Conservation (phyloP, 768 basidiomycete species). For the Naganishia kalamii region DNA sequence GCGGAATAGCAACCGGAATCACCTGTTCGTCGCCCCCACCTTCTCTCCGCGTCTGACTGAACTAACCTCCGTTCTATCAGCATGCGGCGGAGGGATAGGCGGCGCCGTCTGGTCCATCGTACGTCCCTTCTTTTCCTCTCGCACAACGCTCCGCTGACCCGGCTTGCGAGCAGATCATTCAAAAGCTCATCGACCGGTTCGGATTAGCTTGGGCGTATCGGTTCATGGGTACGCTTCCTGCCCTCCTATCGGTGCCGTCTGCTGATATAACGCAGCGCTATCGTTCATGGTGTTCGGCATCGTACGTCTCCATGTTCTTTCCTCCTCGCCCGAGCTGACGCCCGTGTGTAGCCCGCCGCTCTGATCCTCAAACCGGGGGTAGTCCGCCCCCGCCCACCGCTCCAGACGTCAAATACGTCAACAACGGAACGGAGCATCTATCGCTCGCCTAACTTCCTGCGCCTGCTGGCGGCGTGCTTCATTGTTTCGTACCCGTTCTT, state of each 20-base stretch:
- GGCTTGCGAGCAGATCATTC: neutral
- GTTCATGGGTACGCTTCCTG: slow-evolving; percentile 2
- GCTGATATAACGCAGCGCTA: neutral
- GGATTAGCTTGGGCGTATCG: slow-evolving; percentile 18
- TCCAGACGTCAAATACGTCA: neutral
- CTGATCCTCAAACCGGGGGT: neutral
- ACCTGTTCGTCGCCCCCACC: neutral
- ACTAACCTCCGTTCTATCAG: neutral
- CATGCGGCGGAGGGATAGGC: slow-evolving; percentile 15
- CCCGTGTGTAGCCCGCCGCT: slow-evolving; percentile 1
- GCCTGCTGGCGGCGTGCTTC: slow-evolving; percentile 9
- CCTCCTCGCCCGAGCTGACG: neutral
- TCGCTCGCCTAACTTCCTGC: neutral
- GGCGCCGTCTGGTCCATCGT: slow-evolving; percentile 19
- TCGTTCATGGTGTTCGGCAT: neutral
- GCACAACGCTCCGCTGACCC: neutral
- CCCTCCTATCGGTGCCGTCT: neutral
- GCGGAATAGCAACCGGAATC: slow-evolving; percentile 26
- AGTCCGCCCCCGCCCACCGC: neutral
- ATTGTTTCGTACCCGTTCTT: slow-evolving; percentile 20
- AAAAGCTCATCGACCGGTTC: slow-evolving; percentile 13
- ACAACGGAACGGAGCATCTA: slow-evolving; percentile 6
- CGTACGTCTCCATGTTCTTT: neutral
- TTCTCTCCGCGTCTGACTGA: neutral
- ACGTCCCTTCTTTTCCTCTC: neutral